phyloP scores from a whole-genome alignment of 352 stramenopile genomes.

The Sclerospora graminicola region DNA sequence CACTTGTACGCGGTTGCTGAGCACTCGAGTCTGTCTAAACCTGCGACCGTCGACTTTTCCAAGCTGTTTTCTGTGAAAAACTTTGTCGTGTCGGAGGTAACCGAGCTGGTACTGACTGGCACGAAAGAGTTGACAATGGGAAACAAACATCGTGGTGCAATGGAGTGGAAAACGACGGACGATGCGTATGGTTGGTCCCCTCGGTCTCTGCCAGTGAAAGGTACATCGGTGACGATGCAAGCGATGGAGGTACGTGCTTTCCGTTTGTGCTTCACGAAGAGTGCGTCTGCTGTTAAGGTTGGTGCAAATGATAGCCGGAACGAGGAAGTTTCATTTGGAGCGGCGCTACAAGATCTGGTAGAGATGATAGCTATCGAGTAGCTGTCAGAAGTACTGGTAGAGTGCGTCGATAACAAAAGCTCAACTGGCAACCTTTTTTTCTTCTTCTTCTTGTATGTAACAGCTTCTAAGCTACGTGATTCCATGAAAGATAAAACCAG shows the following conservation, averaged over 20 bases:
- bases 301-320: conserved; percentile 1
- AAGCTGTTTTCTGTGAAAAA: conserved; percentile 44
- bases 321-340: conserved; percentile 13
- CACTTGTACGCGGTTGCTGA: conserved; percentile 91
- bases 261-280: conserved; percentile 46
- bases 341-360: conserved; percentile 18
- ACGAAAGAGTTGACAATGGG: conserved; percentile 43
- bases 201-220: conserved; percentile 34
- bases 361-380: conserved; percentile 31
- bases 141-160: conserved; percentile 7
- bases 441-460: no score
- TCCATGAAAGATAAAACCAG: conserved; percentile 10
- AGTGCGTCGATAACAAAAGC: no score
- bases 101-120: conserved; percentile 85
- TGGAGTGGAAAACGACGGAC: conserved; percentile 34
- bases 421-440: no score
- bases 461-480: conserved; percentile 2
- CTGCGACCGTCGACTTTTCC: conserved; percentile 61
- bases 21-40: conserved; percentile 62
- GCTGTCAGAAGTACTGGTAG: no score
- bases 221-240: conserved; percentile 59
- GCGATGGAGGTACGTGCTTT: conserved; percentile 93
- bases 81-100: conserved; percentile 43
- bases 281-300: not conserved
- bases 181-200: conserved; percentile 16